These are phyloP conservation scores for Eucalyptus sp. DNA, from an alignment of 345 rosid genomes.

Conservation along the genomic window DNA sequence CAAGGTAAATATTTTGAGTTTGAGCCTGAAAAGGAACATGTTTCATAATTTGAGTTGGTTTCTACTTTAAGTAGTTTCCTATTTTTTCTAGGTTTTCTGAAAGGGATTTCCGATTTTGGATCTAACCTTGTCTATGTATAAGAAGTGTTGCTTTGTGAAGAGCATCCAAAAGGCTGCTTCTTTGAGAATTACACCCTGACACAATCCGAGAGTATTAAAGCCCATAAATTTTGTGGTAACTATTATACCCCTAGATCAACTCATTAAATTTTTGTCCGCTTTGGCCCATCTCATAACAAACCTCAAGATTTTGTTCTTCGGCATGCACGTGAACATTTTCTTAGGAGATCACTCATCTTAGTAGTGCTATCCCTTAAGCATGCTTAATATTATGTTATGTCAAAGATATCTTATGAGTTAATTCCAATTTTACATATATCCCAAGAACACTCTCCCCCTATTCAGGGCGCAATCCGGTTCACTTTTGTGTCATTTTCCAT, in stretches of 20 bases:
- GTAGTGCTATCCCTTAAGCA: neutral
- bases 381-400: neutral
- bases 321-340: neutral
- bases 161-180: neutral
- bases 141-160: neutral
- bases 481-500: neutral
- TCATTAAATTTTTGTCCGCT: neutral
- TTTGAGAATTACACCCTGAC: fast-evolving
- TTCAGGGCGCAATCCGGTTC: fast-evolving
- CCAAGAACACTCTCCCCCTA: neutral
- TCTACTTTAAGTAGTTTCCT: neutral
- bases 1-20: neutral
- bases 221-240: neutral
- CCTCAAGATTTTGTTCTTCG: neutral
- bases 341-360: neutral
- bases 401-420: fast-evolving
- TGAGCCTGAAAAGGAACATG: neutral
- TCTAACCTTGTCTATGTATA: neutral
- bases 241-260: neutral
- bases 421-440: neutral
- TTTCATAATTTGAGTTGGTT: neutral
- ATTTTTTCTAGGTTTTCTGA: neutral
- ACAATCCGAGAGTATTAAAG: neutral
- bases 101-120: neutral
- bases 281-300: neutral